These are phyloP conservation scores for Claviceps humidiphila DNA, from an alignment of 2,329 filamentous ascomycete genomes.

Conservation along the genomic window DNA sequence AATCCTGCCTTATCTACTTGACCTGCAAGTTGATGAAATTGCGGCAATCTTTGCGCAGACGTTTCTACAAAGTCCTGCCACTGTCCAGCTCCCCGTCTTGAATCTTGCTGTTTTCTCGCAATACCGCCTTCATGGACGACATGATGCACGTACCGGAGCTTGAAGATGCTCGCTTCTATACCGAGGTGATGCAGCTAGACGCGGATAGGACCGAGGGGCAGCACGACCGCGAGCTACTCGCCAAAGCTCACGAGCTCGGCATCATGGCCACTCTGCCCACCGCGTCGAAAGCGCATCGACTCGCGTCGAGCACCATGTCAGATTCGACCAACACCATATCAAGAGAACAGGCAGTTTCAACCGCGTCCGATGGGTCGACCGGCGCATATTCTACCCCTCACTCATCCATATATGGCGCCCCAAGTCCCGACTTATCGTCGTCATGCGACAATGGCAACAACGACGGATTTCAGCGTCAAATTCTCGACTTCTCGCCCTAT, in stretches of 20 bases:
- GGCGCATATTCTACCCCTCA: slow-evolving; percentile 29
- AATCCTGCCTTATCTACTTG: too few relatives aligned
- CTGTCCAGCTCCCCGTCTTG: not conserved
- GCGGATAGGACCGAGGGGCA: slow-evolving; percentile 23
- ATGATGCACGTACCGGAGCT: slow-evolving; percentile 22
- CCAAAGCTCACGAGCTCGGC: slow-evolving; percentile 22
- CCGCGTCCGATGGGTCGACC: slow-evolving; percentile 27
- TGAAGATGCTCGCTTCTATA: slow-evolving; percentile 24
- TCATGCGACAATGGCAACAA: not conserved
- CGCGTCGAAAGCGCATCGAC: slow-evolving; percentile 18
- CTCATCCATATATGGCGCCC: slow-evolving; percentile 25
- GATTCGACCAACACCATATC: slow-evolving; percentile 25
- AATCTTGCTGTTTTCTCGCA: not conserved
- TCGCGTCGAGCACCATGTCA: slow-evolving; percentile 28
- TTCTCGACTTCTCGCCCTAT: slow-evolving; percentile 35
- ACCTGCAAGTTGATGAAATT: too few relatives aligned
- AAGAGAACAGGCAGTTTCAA: slow-evolving; percentile 32
- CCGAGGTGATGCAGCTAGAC: slow-evolving; percentile 25
- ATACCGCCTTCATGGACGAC: slow-evolving; percentile 4
- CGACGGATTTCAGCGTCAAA: slow-evolving; percentile 20
- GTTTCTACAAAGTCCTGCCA: too few relatives aligned
- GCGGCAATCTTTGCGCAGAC: too few relatives aligned
- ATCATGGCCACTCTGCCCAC: slow-evolving; percentile 16
- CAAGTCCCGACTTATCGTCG: slow-evolving; percentile 8
- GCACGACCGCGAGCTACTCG: slow-evolving; percentile 23